Conservation (phyloP, 306 rosid species). For the Neltuma alba region DNA sequence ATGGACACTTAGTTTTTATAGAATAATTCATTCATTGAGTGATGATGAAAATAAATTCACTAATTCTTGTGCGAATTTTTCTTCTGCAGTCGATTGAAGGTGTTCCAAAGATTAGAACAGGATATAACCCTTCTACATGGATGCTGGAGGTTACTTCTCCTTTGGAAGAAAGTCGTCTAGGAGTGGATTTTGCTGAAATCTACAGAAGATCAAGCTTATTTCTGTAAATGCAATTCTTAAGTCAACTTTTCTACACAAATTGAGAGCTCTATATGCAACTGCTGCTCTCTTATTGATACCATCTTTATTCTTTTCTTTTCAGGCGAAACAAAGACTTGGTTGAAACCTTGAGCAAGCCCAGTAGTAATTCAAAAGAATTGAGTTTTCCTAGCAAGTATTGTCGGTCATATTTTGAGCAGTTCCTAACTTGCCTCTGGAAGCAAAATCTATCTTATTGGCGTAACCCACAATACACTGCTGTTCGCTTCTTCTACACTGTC, state of each 20-base stretch:
- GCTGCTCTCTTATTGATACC: constrained; percentile 27
- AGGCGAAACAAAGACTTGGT: constrained; percentile 66
- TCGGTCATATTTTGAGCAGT: constrained; percentile 61
- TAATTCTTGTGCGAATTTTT: constrained; percentile 27
- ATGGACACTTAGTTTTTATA: constrained; percentile 17
- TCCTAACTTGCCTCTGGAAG: constrained; percentile 77
- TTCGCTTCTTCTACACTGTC: constrained; percentile 70
- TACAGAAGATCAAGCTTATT: constrained; percentile 64
- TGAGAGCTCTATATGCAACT: constrained; percentile 5
- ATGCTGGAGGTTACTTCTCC: constrained; percentile 80
- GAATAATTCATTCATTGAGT: constrained; percentile 31
- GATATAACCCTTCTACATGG: constrained; percentile 84
- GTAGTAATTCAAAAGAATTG: constrained; percentile 59
- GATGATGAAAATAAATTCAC: constrained; percentile 28
- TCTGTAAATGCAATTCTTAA: constrained; percentile 44
- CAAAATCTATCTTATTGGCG: constrained; percentile 79
- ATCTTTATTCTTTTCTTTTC: constrained; percentile 7
- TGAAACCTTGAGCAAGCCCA: constrained; percentile 67
- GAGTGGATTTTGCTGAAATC: constrained; percentile 74
- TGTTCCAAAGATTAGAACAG: constrained; percentile 64
- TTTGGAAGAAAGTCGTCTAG: constrained; percentile 64
- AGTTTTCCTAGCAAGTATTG: constrained; percentile 72
- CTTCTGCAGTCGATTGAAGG: constrained; percentile 74
- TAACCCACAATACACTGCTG: constrained; percentile 79
- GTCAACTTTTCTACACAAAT: neutral